Evolutionary conservation across 1,284 basidiomycete genomes (phyloP).

Genomic region (Farysia itapuensis): DNA sequence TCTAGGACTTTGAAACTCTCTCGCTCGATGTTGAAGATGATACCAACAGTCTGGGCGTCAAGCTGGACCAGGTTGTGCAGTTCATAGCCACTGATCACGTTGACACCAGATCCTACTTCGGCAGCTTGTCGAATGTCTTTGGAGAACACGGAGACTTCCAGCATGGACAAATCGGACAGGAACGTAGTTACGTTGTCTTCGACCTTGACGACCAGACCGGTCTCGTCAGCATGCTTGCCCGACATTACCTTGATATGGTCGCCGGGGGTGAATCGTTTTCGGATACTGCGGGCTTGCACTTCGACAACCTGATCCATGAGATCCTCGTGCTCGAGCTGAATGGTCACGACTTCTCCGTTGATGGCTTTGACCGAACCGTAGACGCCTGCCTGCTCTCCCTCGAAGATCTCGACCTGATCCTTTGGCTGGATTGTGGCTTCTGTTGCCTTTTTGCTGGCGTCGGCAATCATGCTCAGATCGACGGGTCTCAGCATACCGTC

Average conservation of each 20-base stretch:
- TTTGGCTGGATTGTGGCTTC: constrained; percentile 91
- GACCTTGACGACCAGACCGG: constrained; percentile 91
- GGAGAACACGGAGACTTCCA: constrained; percentile 94
- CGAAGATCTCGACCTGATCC: constrained; percentile 94
- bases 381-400: constrained; percentile 91
- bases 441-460: constrained; percentile 81
- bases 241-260: constrained; percentile 98
- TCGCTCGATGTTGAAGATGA: constrained; percentile 95
- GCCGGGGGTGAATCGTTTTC: constrained; percentile 93
- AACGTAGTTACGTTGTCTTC: constrained; percentile 83
- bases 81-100: constrained; percentile 88
- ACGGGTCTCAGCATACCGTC: constrained; percentile 61
- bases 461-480: constrained; percentile 81
- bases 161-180: constrained; percentile 93
- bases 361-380: constrained; percentile 90
- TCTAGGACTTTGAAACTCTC: constrained; percentile 93
- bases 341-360: constrained; percentile 79
- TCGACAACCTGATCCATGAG: constrained; percentile 79
- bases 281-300: constrained; percentile 81
- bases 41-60: constrained; percentile 89
- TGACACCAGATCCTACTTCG: constrained; percentile 86
- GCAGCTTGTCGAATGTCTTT: constrained; percentile 97
- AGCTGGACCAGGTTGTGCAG: constrained; percentile 94
- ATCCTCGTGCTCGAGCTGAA: constrained; percentile 74
- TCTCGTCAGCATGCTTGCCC: constrained; percentile 91